phyloP scores from a whole-genome alignment of 2,329 filamentous ascomycete species.

The Trichoderma cornu-damae region DNA sequence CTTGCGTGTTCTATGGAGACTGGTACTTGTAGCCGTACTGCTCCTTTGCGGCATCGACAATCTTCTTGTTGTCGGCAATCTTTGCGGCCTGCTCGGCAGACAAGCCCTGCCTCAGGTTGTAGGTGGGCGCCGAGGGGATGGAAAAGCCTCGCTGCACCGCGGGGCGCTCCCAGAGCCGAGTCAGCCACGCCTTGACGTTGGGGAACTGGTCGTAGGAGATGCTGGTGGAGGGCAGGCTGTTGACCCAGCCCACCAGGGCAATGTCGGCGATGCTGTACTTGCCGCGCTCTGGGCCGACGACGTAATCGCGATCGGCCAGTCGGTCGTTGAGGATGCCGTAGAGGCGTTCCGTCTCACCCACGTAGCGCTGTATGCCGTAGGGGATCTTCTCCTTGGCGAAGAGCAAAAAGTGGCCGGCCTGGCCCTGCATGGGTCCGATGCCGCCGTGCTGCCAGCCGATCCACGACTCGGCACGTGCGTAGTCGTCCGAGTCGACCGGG shows the following conservation, averaged over 20 bases:
- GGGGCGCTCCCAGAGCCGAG: conserved; percentile 60
- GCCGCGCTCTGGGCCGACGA: conserved; percentile 49
- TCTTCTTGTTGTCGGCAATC: conserved; percentile 27
- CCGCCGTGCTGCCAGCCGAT: conserved; percentile 70
- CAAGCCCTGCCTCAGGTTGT: conserved; percentile 18
- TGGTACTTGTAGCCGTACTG: conserved; percentile 45
- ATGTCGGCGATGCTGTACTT: conserved; percentile 68
- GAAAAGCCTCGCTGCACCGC: conserved; percentile 68
- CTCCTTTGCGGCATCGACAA: conserved; percentile 40
- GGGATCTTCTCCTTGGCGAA: conserved; percentile 64
- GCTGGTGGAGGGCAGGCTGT: conserved; percentile 37
- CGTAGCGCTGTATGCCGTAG: conserved; percentile 68
- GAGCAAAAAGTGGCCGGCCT: conserved; percentile 67
- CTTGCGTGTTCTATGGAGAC: conserved; percentile 32
- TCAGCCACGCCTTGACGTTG: conserved; percentile 66
- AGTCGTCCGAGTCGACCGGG: conserved; percentile 35
- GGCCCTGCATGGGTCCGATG: conserved; percentile 66
- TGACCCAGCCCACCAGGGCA: conserved; percentile 64
- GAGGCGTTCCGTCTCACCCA: conserved; percentile 68
- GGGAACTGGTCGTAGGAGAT: conserved; percentile 60
- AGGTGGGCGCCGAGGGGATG: conserved; percentile 56
- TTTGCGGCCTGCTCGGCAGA: conserved; percentile 23
- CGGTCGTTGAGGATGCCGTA: conserved; percentile 68
- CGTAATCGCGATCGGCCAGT: conserved; percentile 48
- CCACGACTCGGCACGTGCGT: conserved; percentile 43